Conservation (phyloP, 2,329 filamentous ascomycete species). For the Fusarium humuli region DNA sequence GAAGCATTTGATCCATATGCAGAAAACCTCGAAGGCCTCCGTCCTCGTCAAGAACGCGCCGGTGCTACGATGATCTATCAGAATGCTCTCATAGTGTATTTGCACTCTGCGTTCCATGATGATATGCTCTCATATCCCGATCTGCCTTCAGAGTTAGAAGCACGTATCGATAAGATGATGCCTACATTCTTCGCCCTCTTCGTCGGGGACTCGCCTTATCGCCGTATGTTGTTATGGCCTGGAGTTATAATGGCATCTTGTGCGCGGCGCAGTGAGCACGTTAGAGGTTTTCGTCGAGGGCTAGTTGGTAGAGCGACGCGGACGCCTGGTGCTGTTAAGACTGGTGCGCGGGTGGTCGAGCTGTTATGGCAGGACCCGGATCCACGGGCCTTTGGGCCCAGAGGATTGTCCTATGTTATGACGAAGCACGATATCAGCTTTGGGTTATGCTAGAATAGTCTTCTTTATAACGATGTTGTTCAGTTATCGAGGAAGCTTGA, state of each 20-base stretch:
- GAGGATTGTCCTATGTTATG: constrained; percentile 9
- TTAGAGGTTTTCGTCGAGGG: background rate
- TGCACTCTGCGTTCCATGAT: background rate
- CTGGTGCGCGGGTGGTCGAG: background rate
- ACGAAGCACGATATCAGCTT: constrained; percentile 17
- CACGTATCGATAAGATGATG: background rate
- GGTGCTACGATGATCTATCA: background rate
- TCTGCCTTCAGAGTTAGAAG: background rate
- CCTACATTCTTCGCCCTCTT: background rate
- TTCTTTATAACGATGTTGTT: background rate
- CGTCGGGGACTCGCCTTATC: constrained; percentile 5
- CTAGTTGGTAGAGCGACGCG: background rate
- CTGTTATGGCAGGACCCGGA: constrained; percentile 7
- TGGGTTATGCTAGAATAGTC: background rate
- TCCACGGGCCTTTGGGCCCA: background rate
- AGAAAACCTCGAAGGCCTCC: background rate
- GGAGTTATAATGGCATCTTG: constrained; percentile 12
- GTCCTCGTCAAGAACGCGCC: background rate
- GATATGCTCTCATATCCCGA: background rate
- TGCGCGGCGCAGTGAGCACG: background rate
- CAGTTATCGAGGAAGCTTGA: too few species aligned
- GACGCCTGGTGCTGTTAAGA: constrained; percentile 8
- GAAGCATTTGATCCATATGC: background rate
- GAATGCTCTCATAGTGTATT: constrained; percentile 5
- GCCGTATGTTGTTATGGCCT: constrained; percentile 16